Conservation (phyloP, 352 stramenopile genomes). For the Phytopythium cucurbitacearum region DNA sequence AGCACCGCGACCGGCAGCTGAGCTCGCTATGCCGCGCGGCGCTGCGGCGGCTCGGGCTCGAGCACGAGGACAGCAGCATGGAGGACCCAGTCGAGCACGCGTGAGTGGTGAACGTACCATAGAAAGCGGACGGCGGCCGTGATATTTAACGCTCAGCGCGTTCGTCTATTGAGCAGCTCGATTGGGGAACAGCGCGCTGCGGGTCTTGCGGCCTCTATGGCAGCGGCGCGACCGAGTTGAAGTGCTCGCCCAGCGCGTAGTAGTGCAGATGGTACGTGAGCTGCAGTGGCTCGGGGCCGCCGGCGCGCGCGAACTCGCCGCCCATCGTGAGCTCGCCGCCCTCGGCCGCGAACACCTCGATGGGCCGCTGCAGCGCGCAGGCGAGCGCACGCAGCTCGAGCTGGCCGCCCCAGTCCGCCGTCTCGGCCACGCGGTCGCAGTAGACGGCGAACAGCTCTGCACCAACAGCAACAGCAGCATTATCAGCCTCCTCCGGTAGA, state of each 20-base stretch:
- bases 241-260: conserved; percentile 98
- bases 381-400: conserved; percentile 93
- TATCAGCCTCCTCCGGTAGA: not conserved
- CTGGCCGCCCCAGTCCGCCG: conserved; percentile 96
- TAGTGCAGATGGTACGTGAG: conserved; percentile 97
- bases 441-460: conserved; percentile 88
- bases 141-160: not conserved
- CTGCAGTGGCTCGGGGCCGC: conserved; percentile 67
- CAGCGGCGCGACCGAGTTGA: conserved; percentile 90
- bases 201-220: not conserved
- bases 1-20: conserved; percentile 63
- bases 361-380: conserved; percentile 79
- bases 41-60: conserved; percentile 29
- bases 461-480: not conserved
- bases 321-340: conserved; percentile 89
- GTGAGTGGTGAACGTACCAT: not conserved
- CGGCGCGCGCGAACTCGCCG: conserved; percentile 52
- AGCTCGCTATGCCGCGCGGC: conserved; percentile 48
- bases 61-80: not conserved
- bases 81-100: not conserved
- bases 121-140: not conserved
- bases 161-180: not conserved
- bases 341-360: conserved; percentile 92
- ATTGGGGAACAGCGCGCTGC: no score
- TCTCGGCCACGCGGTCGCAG: conserved; percentile 87